Conservation (phyloP, 2,329 filamentous ascomycete species). For the Nemania sp. region DNA sequence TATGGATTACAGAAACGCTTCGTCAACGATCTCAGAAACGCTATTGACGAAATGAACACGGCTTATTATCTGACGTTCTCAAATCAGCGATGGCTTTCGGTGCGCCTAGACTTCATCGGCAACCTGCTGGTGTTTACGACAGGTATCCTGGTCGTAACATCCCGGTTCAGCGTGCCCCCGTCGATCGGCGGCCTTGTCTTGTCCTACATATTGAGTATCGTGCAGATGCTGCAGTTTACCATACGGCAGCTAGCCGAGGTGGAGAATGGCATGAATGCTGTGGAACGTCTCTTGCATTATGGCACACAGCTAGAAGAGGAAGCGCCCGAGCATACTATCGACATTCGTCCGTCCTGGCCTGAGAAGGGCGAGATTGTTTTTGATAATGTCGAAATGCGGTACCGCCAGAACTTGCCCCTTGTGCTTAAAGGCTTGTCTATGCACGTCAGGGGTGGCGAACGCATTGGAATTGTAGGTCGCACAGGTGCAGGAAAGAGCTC, state of each 20-base stretch:
- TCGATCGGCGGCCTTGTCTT: conserved; percentile 86
- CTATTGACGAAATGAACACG: conserved; percentile 89
- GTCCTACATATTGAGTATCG: conserved; percentile 89
- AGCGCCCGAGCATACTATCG: conserved; percentile 75
- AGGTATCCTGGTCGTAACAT: conserved; percentile 89
- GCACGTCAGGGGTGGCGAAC: conserved; percentile 74
- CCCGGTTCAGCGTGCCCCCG: conserved; percentile 80
- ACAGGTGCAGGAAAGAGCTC: conserved; percentile 83
- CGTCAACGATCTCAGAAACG: conserved; percentile 65
- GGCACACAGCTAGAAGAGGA: conserved; percentile 86
- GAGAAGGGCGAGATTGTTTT: conserved; percentile 82
- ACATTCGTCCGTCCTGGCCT: conserved; percentile 79
- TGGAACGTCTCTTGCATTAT: conserved; percentile 90
- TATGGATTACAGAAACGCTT: conserved; percentile 84
- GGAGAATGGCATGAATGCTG: conserved; percentile 97
- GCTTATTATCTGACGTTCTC: conserved; percentile 95
- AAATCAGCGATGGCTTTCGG: conserved; percentile 90
- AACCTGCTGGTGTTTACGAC: conserved; percentile 84
- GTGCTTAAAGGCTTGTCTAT: conserved; percentile 72
- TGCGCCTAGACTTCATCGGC: conserved; percentile 82
- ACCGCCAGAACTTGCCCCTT: conserved; percentile 70
- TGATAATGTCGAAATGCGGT: conserved; percentile 76
- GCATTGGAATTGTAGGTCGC: conserved; percentile 79
- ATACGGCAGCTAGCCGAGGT: conserved; percentile 93
- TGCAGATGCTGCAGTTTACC: conserved; percentile 95